Percentiles rank a stretch among this genome's conserved stretches.
phyloP scores from a whole-genome alignment of 2,329 filamentous ascomycete genomes.

The Botrytis porri region DNA sequence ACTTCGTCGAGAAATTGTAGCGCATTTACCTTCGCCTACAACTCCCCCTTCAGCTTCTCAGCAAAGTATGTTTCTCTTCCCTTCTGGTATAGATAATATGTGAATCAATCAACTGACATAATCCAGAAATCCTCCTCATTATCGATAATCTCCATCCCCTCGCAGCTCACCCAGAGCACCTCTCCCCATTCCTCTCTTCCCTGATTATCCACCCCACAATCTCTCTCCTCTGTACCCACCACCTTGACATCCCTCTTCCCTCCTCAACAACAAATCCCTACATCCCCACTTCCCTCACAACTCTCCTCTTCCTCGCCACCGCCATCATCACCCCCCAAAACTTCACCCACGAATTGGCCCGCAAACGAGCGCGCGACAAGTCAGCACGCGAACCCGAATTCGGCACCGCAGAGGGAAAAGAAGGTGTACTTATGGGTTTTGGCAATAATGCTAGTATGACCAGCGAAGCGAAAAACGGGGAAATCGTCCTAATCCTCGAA shows the following conservation, averaged over 20 bases:
- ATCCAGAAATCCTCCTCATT: constrained; percentile 67
- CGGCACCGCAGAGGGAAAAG: constrained; percentile 72
- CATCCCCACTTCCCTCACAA: constrained; percentile 65
- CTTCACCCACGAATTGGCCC: constrained; percentile 69
- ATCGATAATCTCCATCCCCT: constrained; percentile 77
- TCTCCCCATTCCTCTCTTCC: constrained; percentile 68
- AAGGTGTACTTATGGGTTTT: constrained; percentile 67
- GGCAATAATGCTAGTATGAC: constrained; percentile 16
- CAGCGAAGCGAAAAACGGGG: constrained; percentile 41
- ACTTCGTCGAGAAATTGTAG: constrained; percentile 59
- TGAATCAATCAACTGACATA: background rate
- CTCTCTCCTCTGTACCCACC: constrained; percentile 77
- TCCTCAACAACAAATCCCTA: constrained; percentile 48
- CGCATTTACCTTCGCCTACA: constrained; percentile 41
- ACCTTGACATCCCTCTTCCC: constrained; percentile 69
- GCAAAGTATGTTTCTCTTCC: constrained; percentile 41
- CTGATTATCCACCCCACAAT: constrained; percentile 62
- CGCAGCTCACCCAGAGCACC: constrained; percentile 50
- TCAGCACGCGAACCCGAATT: constrained; percentile 74
- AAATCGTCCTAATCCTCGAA: constrained; percentile 79
- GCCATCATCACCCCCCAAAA: constrained; percentile 73
- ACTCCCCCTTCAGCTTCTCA: constrained; percentile 16
- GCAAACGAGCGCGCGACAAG: constrained; percentile 71
- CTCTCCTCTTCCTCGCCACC: constrained; percentile 84
- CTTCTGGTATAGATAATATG: background rate